Conservation (phyloP, 352 stramenopile genomes). For the Peronospora belbahrii region DNA sequence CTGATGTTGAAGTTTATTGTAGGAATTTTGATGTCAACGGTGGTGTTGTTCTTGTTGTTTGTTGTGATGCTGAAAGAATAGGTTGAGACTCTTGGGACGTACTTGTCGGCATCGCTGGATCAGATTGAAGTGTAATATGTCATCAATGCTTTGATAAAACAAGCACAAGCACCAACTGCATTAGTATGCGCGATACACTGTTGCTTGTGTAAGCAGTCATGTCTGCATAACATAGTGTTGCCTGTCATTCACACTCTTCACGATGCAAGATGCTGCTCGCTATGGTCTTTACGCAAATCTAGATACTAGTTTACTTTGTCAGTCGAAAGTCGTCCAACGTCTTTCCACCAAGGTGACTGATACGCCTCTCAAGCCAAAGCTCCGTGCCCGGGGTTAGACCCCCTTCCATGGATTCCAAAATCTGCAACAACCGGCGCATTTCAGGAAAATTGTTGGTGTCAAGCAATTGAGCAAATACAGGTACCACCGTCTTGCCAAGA, state of each 20-base stretch:
- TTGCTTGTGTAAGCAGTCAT: neutral
- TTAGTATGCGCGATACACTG: slow-evolving; percentile 3
- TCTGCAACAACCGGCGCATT: slow-evolving; percentile 63
- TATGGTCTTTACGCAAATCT: slow-evolving; percentile 19
- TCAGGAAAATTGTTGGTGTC: slow-evolving; percentile 44
- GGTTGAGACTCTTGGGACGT: slow-evolving; percentile 54
- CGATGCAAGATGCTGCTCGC: slow-evolving; percentile 1
- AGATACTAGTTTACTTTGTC: slow-evolving; percentile 10
- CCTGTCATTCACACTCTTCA: slow-evolving; percentile 9
- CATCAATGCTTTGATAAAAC: neutral
- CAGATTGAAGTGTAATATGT: slow-evolving; percentile 58
- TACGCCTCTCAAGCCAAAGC: slow-evolving; percentile 68
- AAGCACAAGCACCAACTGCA: slow-evolving; percentile 2
- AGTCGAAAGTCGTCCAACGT: slow-evolving; percentile 56
- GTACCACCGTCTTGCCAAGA: slow-evolving; percentile 65
- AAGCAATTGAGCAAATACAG: slow-evolving; percentile 53
- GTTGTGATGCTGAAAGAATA: slow-evolving; percentile 11
- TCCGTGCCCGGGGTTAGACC: slow-evolving; percentile 53
- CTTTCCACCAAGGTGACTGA: slow-evolving; percentile 37
- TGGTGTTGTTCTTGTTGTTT: too few relatives aligned
- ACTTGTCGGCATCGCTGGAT: slow-evolving; percentile 55
- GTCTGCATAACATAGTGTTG: slow-evolving; percentile 1
- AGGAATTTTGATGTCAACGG: too few relatives aligned
- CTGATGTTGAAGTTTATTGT: neutral
- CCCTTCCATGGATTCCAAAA: slow-evolving; percentile 67